Evolutionary conservation across 139 green algal genomes (phyloP), one percentile per base, ranked within the genome.

Genomic region (Trebouxia sp.): DNA sequence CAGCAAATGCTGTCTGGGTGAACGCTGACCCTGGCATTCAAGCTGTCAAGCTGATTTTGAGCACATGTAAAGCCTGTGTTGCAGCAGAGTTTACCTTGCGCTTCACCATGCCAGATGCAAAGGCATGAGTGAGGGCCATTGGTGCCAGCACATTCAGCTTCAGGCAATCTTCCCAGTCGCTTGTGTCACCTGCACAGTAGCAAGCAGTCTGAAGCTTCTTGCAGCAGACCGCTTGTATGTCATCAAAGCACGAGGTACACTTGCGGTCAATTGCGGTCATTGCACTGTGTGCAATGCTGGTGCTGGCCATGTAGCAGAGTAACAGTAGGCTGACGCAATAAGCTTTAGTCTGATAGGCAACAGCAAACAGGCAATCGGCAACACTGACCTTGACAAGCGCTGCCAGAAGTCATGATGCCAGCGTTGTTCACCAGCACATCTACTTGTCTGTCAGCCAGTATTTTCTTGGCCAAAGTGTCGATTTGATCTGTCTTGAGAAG

Each of bases 101-200:
- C 30, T 89, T 47, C 6, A 75, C 83, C 87, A 91, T 91, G 42
- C 30, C 53, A 15, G 85, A 81, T 2, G 83, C 39, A 14, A 89
- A 70, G 12, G 42, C 51, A 38, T 79, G 82, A 7, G 86, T 89
- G 1, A 87, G 47, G 2, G 67, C 76, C 85, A 92, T 90, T 28
- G 87, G 83, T 0, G 79, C 84, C 26, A 80, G 30, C 37, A 88
- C 7, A 72, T 90, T 90, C 39, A 77, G 67, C 24, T 77, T 77
- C 39, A 77, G 26, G 22, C 41, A 53, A 22, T n/a, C 55, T 39
- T 77, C 67, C 42, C 42, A 51, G 35, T 77, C 67, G 55, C 39
- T 53, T n/a, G 22, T 53, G 42, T 77, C 67, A 38, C 67, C 67
- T 77, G 67, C 67, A 77, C 12, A n/a, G n/a, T n/a, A n/a, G n/a